phyloP scores from a whole-genome alignment of 768 basidiomycete species.

The Collybiopsis confluens region DNA sequence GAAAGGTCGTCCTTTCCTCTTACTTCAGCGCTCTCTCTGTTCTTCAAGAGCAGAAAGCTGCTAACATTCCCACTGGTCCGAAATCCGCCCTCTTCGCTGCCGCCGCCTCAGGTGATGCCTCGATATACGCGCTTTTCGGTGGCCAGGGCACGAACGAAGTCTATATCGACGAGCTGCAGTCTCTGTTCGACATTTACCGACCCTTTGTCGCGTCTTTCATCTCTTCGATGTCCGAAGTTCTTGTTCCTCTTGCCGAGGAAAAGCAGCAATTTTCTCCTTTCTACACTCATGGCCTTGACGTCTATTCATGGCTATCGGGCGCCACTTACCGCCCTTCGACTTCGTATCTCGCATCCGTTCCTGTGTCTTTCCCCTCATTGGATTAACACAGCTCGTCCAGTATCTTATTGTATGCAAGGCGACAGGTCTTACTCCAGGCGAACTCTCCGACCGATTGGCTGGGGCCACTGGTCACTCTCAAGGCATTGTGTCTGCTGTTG shows the following conservation, averaged over 20 bases:
- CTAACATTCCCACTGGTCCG: slow-evolving; percentile 54
- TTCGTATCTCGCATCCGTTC: slow-evolving; percentile 87
- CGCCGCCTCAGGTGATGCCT: slow-evolving; percentile 55
- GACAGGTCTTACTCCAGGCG: slow-evolving; percentile 69
- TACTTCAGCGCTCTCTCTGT: slow-evolving; percentile 76
- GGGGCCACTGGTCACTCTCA: slow-evolving; percentile 98
- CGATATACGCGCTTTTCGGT: slow-evolving; percentile 90
- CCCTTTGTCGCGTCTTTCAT: slow-evolving; percentile 81
- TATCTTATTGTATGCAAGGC: slow-evolving; percentile 82
- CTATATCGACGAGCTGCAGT: slow-evolving; percentile 94
- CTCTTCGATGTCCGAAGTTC: slow-evolving; percentile 58
- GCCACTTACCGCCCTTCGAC: slow-evolving; percentile 66
- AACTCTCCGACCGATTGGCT: slow-evolving; percentile 69
- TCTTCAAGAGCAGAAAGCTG: slow-evolving; percentile 53
- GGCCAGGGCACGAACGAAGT: slow-evolving; percentile 98
- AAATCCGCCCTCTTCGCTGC: slow-evolving; percentile 68
- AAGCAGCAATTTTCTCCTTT: slow-evolving; percentile 43
- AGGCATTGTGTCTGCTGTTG: slow-evolving; percentile 92
- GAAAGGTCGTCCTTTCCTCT: slow-evolving; percentile 70
- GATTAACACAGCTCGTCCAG: slow-evolving; percentile 91
- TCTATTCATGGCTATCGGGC: slow-evolving; percentile 80
- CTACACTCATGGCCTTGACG: slow-evolving; percentile 80
- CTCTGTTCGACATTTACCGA: slow-evolving; percentile 86
- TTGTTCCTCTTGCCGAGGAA: slow-evolving; percentile 65
- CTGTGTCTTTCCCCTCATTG: slow-evolving; percentile 92